phyloP scores from a whole-genome alignment of 805 yeast genomes.

The Yamadazyma sp. region DNA sequence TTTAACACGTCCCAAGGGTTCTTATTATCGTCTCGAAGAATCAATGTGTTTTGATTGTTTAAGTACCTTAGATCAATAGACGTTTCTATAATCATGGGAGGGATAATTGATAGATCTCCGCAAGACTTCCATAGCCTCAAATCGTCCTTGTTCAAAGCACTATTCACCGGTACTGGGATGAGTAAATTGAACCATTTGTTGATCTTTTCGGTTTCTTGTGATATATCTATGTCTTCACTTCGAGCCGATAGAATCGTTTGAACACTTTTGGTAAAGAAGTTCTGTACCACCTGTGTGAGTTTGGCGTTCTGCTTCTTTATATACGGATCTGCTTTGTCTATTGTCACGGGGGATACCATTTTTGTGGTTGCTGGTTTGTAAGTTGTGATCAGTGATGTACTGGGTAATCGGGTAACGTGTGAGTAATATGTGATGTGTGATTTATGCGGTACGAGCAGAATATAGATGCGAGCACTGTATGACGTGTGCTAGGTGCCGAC shows the following conservation, averaged over 20 bases:
- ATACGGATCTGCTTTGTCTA: constrained; percentile 18
- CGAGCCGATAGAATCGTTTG: constrained; percentile 55
- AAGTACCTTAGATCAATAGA: constrained; percentile 65
- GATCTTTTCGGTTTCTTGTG: constrained; percentile 24
- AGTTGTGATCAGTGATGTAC: neutral
- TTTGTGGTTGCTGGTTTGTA: neutral
- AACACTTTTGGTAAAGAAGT: constrained; percentile 65
- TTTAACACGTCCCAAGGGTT: constrained; percentile 57
- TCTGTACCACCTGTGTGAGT: constrained; percentile 48
- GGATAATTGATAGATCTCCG: constrained; percentile 46
- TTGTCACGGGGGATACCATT: constrained; percentile 15
- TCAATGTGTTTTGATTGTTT: constrained; percentile 55
- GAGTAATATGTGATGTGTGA: no score
- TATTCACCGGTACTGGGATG: constrained; percentile 25
- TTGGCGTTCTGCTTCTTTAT: constrained; percentile 31
- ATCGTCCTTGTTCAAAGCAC: constrained; percentile 49
- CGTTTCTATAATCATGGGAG: constrained; percentile 87
- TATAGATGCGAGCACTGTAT: no score
- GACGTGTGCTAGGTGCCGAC: no score
- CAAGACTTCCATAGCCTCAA: constrained; percentile 58
- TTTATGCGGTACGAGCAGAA: no score
- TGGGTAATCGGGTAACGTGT: no score
- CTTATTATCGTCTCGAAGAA: constrained; percentile 54
- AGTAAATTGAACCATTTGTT: constrained; percentile 68
- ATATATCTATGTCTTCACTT: constrained; percentile 12